Percentiles rank a stretch among this genome's conserved stretches.
Conservation (phyloP, 495 filamentous ascomycete genomes). For the Daldinia loculata region DNA sequence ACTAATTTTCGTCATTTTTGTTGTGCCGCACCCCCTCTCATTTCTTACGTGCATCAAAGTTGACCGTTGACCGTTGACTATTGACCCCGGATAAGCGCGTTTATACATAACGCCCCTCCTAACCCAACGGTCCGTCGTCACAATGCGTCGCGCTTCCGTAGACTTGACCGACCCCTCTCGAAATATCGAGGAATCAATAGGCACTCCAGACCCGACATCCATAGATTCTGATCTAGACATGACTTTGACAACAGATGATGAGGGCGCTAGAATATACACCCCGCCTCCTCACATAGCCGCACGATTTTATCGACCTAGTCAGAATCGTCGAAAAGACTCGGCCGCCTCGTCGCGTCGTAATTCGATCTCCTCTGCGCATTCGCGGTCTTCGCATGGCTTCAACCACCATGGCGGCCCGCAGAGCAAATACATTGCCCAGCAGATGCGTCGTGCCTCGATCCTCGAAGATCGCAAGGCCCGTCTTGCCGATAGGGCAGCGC, state of each 20-base stretch:
- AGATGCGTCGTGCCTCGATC: conserved; percentile 89
- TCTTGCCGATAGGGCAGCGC: conserved; percentile 89
- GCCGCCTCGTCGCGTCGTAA: conserved; percentile 87
- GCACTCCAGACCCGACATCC: conserved; percentile 46
- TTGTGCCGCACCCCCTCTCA: conserved; percentile 6
- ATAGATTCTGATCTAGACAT: conserved; percentile 49
- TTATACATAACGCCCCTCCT: conserved; percentile 21
- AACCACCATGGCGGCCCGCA: conserved; percentile 69
- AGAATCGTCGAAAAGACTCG: conserved; percentile 79
- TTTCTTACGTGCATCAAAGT: conserved; percentile 27
- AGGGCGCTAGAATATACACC: conserved; percentile 59
- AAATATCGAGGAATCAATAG: conserved; percentile 56
- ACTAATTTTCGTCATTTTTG: conserved; percentile 13
- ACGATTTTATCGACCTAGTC: conserved; percentile 79
- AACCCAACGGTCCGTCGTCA: conserved; percentile 26
- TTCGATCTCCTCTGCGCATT: conserved; percentile 87
- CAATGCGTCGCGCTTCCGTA: conserved; percentile 55
- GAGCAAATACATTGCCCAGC: conserved; percentile 85
- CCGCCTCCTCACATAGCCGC: conserved; percentile 86
- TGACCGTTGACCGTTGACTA: neutral
- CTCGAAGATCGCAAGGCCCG: conserved; percentile 92
- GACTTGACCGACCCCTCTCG: conserved; percentile 56
- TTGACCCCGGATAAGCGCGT: conserved; percentile 17
- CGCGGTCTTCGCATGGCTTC: conserved; percentile 67
- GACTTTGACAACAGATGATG: conserved; percentile 50